Percentiles rank a stretch among this genome's conserved stretches.
phyloP scores from a whole-genome alignment of 2,329 filamentous ascomycete genomes.

The Huntiella savannae region DNA sequence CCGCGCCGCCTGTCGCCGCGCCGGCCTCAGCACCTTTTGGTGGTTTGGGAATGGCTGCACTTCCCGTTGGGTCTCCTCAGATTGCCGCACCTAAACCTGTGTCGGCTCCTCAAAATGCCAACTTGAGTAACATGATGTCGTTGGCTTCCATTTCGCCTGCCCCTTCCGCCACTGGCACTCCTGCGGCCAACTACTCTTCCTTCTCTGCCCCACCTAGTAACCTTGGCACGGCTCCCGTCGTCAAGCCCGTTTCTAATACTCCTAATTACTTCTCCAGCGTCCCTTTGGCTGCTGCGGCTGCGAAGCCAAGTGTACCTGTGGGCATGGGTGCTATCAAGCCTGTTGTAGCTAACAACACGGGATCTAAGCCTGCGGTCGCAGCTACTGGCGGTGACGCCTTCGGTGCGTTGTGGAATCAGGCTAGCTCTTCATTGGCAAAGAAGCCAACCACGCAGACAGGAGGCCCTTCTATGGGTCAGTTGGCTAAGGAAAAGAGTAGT shows the following conservation, averaged over 20 bases:
- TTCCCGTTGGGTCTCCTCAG: conserved; percentile 33
- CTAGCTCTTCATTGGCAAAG: conserved; percentile 60
- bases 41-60: conserved; percentile 27
- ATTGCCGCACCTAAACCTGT: conserved; percentile 57
- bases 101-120: conserved; percentile 62
- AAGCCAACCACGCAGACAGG: conserved; percentile 38
- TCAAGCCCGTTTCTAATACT: conserved; percentile 48
- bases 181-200: conserved; percentile 44
- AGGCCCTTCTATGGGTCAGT: conserved; percentile 69
- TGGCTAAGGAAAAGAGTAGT: conserved; percentile 95
- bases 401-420: conserved; percentile 65
- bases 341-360: conserved; percentile 20
- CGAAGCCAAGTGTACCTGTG: neutral
- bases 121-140: conserved; percentile 59
- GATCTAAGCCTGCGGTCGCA: conserved; percentile 29
- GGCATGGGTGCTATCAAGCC: conserved; percentile 5
- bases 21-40: conserved; percentile 19
- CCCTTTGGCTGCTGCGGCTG: conserved; percentile 13
- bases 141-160: conserved; percentile 68
- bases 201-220: conserved; percentile 29
- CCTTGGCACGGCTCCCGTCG: conserved; percentile 13
- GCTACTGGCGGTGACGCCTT: conserved; percentile 65
- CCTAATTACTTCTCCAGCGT: conserved; percentile 96
- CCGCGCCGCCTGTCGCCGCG: conserved; percentile 38
- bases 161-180: conserved; percentile 33